Evolutionary conservation across 768 basidiomycete species (phyloP), one percentile per base, ranked within the genome.

Genomic region (Stropharia rugosoannulata): DNA sequence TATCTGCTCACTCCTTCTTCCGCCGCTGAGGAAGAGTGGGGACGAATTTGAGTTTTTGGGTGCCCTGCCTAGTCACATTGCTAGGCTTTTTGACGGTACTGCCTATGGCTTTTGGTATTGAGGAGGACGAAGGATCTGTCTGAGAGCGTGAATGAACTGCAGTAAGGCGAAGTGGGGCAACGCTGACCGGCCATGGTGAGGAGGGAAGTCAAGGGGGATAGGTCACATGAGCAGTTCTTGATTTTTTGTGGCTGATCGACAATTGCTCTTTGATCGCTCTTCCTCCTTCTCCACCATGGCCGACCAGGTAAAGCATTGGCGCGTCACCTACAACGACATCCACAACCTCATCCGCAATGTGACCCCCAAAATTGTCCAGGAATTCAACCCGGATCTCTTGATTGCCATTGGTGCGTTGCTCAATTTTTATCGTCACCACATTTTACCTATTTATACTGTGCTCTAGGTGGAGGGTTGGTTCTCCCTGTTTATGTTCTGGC

Each of bases 251-350:
- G n/a, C 22, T 46, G 39, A 42, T 59, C 54, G 42, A 54, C 38
- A 25, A 46, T 57, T 47, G 37, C 42, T 36, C 56, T 47, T 43
- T 37, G 10, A 46, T 57, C 42, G 37, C 42, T 36, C 56, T 47
- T 43, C 27, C 51, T 47, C 43, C 36, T 47, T 38, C 51, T 41
- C 51, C 47, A 67, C 60, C 60, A 79, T 77, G 77, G 57, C 70
- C 52, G 64, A 64, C 45, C 73, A 78, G 66, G 76, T 83, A 39
- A 69, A 86, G 64, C 90, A 92, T 66, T 63, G 81, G 68, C 85
- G 77, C 54, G 77, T 87, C 54, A 95, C 93, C 16, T 97, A 97
- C 77, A 95, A 96, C 64, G 89, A 96, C 49, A 86, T 96, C 52
- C 95, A 97, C 79, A 91, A 91, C 61, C 79, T 93, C 58, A 94